Base-by-base conservation (phyloP, 2,329 filamentous ascomycete species). In the Macroventuria anomochaeta region DNA sequence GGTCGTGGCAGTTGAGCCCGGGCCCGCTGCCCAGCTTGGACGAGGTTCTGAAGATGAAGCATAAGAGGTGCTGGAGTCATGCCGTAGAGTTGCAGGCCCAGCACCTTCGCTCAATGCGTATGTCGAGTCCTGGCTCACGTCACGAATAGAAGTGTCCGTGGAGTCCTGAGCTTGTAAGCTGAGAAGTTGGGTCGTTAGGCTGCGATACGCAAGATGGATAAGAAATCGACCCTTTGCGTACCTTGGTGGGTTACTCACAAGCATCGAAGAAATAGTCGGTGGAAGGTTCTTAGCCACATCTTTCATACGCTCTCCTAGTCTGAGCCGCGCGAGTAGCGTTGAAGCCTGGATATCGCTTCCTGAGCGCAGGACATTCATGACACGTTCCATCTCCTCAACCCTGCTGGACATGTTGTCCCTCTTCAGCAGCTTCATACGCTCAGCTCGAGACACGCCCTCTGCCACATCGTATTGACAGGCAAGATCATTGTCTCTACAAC, bases 381-480 rank as follows among this genome's bases (percentile, higher is more conserved):
- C 59, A 26, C 62, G 64, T 46, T 64, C 64, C 46, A 66, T 38
- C 36, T 63, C 63, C 23, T 64, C 63, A 15, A 59, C 52, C 44
- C 47, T 61, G 21, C 53, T 52, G 5, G 59, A 58, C 54, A 63
- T 46, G 20, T 52, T 59, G 25, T 65, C 64, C 32, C 56, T 53
- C 46, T 63, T 66, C 36, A 64, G 49, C 11, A 65, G 42, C 37
- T 63, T 67, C 64, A 67, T 65, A 12, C 64, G 61, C 44, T 66
- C 63, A 8, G 63, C 61, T 40, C 64, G 55, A 13, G 63, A 63
- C 7, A 67, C 63, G 11, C 64, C 64, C 44, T 64, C 63, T 20
- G 64, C 49, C 3, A 66, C 64, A 59, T 67, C 64, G 26, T 63
- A 67, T 37, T 62, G 61, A 49, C 64, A 67, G 12, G 43, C 10